Percentiles rank a stretch among this genome's conserved stretches.
Conservation (phyloP, 176 grass and related monocot species). For the Zizania latifolia region DNA sequence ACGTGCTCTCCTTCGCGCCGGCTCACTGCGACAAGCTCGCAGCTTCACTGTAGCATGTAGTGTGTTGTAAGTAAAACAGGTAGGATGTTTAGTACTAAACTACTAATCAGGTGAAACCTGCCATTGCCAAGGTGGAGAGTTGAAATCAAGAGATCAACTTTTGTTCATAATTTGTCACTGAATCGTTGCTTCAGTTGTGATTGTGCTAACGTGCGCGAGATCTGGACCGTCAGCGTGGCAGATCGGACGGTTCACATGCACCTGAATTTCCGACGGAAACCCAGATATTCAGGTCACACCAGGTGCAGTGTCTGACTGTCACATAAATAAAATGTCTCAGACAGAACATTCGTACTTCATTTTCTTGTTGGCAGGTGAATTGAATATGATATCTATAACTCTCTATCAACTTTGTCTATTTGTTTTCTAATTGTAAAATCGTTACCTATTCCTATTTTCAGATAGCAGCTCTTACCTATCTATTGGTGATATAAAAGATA, state of each 20-base stretch:
- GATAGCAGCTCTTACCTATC: too few relatives aligned
- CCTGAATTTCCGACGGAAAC: not conserved
- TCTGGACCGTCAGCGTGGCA: not conserved
- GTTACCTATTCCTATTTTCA: too few relatives aligned
- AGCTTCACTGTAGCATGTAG: conserved; percentile 12
- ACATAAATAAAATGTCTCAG: too few relatives aligned
- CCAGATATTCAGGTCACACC: not conserved
- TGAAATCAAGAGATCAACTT: not conserved
- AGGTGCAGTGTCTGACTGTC: not conserved
- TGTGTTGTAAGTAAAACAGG: not conserved
- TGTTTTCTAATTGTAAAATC: too few relatives aligned
- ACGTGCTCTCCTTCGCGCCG: conserved; percentile 62
- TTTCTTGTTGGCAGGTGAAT: too few relatives aligned
- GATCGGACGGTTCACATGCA: not conserved
- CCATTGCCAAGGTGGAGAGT: not conserved
- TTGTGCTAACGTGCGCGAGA: not conserved
- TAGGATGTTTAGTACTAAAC: not conserved
- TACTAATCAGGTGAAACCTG: not conserved
- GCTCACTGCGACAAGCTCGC: conserved; percentile 53
- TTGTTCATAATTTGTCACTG: not conserved
- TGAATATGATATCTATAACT: too few relatives aligned
- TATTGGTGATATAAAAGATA: too few relatives aligned
- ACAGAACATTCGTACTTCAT: too few relatives aligned
- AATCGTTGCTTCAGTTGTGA: not conserved
- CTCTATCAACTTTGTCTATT: too few relatives aligned